Conservation (phyloP, 2,329 filamentous ascomycete genomes). For the Tolypocladium pustulatum region DNA sequence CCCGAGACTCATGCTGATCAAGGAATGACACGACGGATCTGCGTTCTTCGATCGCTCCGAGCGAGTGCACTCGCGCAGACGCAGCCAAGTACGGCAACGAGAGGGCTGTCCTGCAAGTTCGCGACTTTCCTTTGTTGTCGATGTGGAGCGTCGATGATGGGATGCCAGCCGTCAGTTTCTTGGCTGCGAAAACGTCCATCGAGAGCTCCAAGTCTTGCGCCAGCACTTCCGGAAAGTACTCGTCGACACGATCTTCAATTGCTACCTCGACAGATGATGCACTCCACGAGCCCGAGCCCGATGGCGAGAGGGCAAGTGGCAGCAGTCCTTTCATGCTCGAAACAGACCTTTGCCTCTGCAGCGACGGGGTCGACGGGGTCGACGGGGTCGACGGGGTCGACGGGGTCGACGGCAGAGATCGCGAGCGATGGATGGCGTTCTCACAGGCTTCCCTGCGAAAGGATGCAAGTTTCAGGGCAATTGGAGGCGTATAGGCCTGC, state of each 20-base stretch:
- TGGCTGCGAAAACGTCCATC: slow-evolving; percentile 34
- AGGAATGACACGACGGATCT: slow-evolving; percentile 24
- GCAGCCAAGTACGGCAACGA: slow-evolving; percentile 18
- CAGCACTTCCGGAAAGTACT: slow-evolving; percentile 46
- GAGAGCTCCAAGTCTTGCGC: slow-evolving; percentile 42
- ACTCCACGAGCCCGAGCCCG: slow-evolving; percentile 13
- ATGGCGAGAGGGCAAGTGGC: slow-evolving; percentile 22
- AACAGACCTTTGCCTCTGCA: slow-evolving; percentile 21
- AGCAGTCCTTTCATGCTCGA: slow-evolving; percentile 28
- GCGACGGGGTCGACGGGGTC: slow-evolving; percentile 8
- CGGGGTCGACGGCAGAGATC: slow-evolving; percentile 5
- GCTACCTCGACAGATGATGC: slow-evolving; percentile 12
- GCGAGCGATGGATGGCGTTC: neutral
- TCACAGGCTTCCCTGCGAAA: neutral
- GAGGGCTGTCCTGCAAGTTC: slow-evolving; percentile 4
- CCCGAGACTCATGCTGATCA: slow-evolving; percentile 9
- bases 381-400: slow-evolving; percentile 8
- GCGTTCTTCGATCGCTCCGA: slow-evolving; percentile 25
- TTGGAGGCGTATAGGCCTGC: neutral
- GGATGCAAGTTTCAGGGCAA: neutral
- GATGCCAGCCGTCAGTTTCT: slow-evolving; percentile 40
- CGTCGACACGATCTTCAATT: slow-evolving; percentile 20
- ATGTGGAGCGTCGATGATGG: slow-evolving; percentile 27
- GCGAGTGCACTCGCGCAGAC: slow-evolving; percentile 17
- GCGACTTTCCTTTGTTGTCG: slow-evolving; percentile 12